These are phyloP conservation scores for Hanseniaspora taiwanica DNA, from an alignment of 805 yeast genomes.

Conservation along the genomic window DNA sequence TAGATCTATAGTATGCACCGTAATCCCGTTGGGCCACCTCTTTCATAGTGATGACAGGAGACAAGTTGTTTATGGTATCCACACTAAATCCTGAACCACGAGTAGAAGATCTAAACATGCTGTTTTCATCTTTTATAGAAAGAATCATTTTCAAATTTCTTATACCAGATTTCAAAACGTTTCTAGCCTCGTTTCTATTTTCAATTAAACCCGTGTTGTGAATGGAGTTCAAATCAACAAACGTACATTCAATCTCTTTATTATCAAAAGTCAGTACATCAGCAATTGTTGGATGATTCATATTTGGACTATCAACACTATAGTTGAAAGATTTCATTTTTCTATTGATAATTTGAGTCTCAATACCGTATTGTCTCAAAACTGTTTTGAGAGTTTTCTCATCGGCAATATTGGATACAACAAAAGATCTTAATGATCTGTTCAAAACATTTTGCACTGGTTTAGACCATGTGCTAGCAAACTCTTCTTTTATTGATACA, in stretches of 20 bases:
- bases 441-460: conserved; percentile 45
- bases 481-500: conserved; percentile 42
- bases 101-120: conserved; percentile 33
- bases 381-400: conserved; percentile 28
- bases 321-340: conserved; percentile 32
- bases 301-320: conserved; percentile 30
- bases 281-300: conserved; percentile 33
- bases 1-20: conserved; percentile 11
- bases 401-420: conserved; percentile 56
- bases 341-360: conserved; percentile 36
- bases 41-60: conserved; percentile 12
- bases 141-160: conserved; percentile 30
- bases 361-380: conserved; percentile 23
- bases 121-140: conserved; percentile 27
- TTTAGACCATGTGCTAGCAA: conserved; percentile 38
- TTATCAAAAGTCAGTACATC: conserved; percentile 49
- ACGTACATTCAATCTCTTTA: conserved; percentile 40
- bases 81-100: conserved; percentile 29
- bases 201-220: conserved; percentile 46
- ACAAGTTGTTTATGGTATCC: conserved; percentile 39
- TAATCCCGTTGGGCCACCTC: conserved; percentile 13
- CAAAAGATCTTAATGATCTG: conserved; percentile 42
- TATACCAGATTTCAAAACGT: conserved; percentile 8
- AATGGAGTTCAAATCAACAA: conserved; percentile 50
- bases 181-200: conserved; percentile 38